Evolutionary conservation across 2,329 filamentous ascomycete genomes (phyloP), one percentile per base, ranked within the genome.

Genomic region (Westerdykella sp.): DNA sequence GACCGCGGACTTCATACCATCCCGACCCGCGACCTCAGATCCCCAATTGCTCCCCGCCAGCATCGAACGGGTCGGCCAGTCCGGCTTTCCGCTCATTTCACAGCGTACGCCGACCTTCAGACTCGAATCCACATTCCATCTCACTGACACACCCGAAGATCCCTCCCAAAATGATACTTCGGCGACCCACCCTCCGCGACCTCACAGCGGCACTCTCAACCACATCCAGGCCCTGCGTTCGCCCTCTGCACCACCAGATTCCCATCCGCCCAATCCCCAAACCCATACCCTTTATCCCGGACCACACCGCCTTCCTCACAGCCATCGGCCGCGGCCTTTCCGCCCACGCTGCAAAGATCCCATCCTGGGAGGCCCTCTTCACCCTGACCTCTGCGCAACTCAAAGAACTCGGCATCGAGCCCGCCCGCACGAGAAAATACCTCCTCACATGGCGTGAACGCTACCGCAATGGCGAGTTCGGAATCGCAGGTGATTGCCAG

Each of bases 351-450:
- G 75, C 80, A 69, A 97, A 97, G 69, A 87, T 98, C 57, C 81
- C 86, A 2, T 84, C 85, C 10, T 97, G 93, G 93, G 85, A 93
- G 41, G 80, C 87, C 5, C 80, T 98, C 37, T 97, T 97, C 76
- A 83, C 83, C 37, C 75, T 93, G 51, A 83, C 80, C 16, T 88
- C 87, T 14, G 67, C 75, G 36, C 83, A 97, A 69, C 76, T 98
- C 53, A 81, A 83, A 53, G 63, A 91, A 56, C 76, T 93, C 14
- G 91, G 93, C 43, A 77, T 97, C 49, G 91, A 97, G 65, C 88
- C 89, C 12, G 79, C 91, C 14, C 83, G 91, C 36, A 79, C 81
- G 53, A 79, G 93, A 49, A 77, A 84, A 44, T 98, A 97, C 63
- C 78, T 98, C 13, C 72, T 97, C 38, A 80, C 83, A 51, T 96